A percentile compares a stretch with the other conserved stretches of the same genome.
phyloP scores from a whole-genome alignment of 192 early-diverging fungal species.

The Kappamyces sp. region DNA sequence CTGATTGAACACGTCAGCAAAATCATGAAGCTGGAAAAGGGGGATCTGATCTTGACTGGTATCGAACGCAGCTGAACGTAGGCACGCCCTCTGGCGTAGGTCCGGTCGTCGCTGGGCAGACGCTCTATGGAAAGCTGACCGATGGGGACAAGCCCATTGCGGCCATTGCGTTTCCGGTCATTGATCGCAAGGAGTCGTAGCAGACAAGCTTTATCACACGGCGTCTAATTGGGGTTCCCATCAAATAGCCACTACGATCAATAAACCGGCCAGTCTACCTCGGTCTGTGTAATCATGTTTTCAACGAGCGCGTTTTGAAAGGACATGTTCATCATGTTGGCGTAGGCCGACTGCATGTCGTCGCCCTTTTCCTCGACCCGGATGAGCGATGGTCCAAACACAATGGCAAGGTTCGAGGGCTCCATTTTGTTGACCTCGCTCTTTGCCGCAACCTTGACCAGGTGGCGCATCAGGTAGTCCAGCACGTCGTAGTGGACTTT shows the following conservation, averaged over 20 bases:
- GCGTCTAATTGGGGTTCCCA: constrained; percentile 23
- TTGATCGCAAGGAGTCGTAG: constrained; percentile 1
- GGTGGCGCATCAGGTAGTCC: constrained; percentile 46
- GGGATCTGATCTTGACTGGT: constrained; percentile 80
- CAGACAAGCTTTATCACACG: background rate
- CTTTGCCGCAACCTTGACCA: constrained; percentile 37
- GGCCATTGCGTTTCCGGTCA: constrained; percentile 14
- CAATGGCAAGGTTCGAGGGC: constrained; percentile 51
- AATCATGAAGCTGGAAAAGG: constrained; percentile 83
- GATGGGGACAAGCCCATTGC: constrained; percentile 1
- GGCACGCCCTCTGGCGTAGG: constrained; percentile 87
- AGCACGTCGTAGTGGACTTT: constrained; percentile 41
- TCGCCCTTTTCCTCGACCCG: constrained; percentile 22
- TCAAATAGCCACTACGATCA: constrained; percentile 33
- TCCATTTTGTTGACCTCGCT: constrained; percentile 56
- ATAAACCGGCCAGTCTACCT: constrained; percentile 19
- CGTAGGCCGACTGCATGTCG: constrained; percentile 24
- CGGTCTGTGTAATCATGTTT: constrained; percentile 38
- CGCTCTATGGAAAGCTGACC: constrained; percentile 27
- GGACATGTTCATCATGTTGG: constrained; percentile 48
- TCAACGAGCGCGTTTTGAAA: constrained; percentile 46
- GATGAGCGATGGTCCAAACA: constrained; percentile 34
- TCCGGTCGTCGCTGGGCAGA: constrained; percentile 69
- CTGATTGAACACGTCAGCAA: constrained; percentile 74
- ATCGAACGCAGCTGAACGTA: too few relatives aligned